Base-by-base conservation (phyloP, 805 yeast species). In the Debaryomyces tyrocola region DNA sequence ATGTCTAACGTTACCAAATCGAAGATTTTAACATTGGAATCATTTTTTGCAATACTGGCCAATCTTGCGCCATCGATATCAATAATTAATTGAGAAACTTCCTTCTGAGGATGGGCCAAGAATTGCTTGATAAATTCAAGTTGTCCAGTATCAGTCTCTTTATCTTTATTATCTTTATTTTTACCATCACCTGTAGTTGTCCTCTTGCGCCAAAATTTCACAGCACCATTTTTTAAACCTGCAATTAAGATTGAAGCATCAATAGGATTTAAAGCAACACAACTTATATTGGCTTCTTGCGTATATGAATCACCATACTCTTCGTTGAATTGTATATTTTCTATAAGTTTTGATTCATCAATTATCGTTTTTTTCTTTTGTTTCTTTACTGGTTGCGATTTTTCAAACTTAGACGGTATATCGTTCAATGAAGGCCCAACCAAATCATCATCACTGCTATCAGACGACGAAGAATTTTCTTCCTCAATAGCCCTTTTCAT, bases 1-100 rank as follows among this genome's bases (percentile, higher is more conserved):
- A 61, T 59, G 31, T 61, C 66, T 10, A 60, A 40, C 0, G 60
- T 43, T 15, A 31, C 37, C 33, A 59, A 37, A 38, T 60, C 64
- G 39, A 57, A 61, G 4, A 60, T 33, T 44, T 57, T 54, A 33
- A 59, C 20, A 17, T n/a, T 28, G 2, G 28, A n/a, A 21, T 58
- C 63, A 20, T 45, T 45, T n/a, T 47, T 40, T 14, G 58, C 64
- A 8, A 57, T 37, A 15, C 57, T 54, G 4, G 49, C 59, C 38
- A 60, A 36, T n/a, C 40, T 44, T 29, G 48, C 29, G 8, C 54
- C 58, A 20, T 45, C 55, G 10, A 11, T 28, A 41, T 45, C 50
- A 20, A 61, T 38, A n/a, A 53, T 36, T 2, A 61, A 46, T 42
- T 52, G 62, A 17, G 38, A 28, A 11, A 60, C 47, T 18, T 40